Evolutionary conservation across 2,329 filamentous ascomycete genomes (phyloP).

Genomic region (Incumbomyces lentus): DNA sequence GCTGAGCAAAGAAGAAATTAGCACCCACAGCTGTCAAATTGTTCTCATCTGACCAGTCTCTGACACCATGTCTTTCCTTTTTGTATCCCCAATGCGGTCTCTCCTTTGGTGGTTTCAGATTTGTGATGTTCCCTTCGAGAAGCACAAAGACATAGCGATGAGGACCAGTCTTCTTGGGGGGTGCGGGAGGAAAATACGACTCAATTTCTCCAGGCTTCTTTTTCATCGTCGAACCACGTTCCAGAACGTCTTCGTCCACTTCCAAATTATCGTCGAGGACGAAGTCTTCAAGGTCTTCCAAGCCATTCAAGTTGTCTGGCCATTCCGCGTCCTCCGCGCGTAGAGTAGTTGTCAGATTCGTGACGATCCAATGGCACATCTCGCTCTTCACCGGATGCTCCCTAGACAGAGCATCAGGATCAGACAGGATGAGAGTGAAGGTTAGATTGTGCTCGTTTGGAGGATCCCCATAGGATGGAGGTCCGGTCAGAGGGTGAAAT

Average conservation of each 20-base stretch:
- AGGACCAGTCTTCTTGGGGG: conserved; percentile 45
- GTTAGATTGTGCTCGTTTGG: conserved; percentile 21
- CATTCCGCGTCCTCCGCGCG: conserved; percentile 2
- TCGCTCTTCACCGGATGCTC: conserved; percentile 46
- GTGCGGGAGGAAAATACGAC: conserved; percentile 43
- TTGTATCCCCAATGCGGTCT: conserved; percentile 45
- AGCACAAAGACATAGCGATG: conserved; percentile 49
- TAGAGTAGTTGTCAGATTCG: conserved; percentile 20
- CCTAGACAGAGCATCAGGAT: conserved; percentile 48
- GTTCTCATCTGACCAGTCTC: conserved; percentile 25
- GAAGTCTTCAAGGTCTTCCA: background rate
- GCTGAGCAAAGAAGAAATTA: conserved; percentile 24
- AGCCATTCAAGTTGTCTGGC: background rate
- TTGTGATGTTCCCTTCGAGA: conserved; percentile 31
- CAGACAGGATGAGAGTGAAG: conserved; percentile 44
- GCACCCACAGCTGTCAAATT: conserved; percentile 23
- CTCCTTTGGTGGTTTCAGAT: conserved; percentile 33
- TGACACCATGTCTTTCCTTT: conserved; percentile 38
- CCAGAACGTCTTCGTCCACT: background rate
- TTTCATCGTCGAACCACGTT: conserved; percentile 2
- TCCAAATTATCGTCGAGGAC: background rate
- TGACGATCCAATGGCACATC: conserved; percentile 46
- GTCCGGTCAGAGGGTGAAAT: conserved; percentile 26
- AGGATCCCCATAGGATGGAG: conserved; percentile 11
- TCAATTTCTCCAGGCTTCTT: conserved; percentile 31